Conservation (phyloP, 2,329 filamentous ascomycete species). For the Mycosphaerelloides madeirae region DNA sequence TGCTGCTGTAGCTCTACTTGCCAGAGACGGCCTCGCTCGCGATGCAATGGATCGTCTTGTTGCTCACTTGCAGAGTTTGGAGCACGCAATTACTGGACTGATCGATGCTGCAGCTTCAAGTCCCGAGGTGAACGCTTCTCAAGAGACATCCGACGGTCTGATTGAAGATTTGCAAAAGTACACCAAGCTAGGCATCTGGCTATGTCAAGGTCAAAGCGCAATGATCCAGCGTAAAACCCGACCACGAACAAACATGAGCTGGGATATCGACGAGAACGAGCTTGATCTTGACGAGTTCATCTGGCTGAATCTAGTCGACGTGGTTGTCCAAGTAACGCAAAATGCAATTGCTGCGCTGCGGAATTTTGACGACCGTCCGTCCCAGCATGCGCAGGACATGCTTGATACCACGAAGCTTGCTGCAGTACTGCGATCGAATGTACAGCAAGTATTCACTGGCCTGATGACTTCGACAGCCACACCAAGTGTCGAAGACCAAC, state of each 20-base stretch:
- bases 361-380: constrained; percentile 30
- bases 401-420: constrained; percentile 60
- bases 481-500: constrained; percentile 27
- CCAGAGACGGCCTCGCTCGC: constrained; percentile 75
- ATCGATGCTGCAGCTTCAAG: constrained; percentile 58
- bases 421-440: constrained; percentile 66
- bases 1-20: constrained; percentile 85
- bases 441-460: constrained; percentile 87
- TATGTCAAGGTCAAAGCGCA: constrained; percentile 82
- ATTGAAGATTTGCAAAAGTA: constrained; percentile 81
- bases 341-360: constrained; percentile 31
- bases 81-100: constrained; percentile 71
- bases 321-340: constrained; percentile 52
- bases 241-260: constrained; percentile 33
- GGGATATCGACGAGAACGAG: constrained; percentile 52
- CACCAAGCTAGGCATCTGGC: constrained; percentile 87
- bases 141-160: constrained; percentile 67
- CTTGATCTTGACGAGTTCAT: constrained; percentile 58
- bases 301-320: constrained; percentile 63
- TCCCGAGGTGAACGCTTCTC: constrained; percentile 53
- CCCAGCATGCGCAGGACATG: constrained; percentile 19
- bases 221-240: constrained; percentile 34
- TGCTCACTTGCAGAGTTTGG: constrained; percentile 73
- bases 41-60: constrained; percentile 81
- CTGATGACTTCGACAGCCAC: constrained; percentile 71